These are phyloP conservation scores for Cyberlindnera sargentensis DNA, from an alignment of 805 yeast species.

Conservation along the genomic window DNA sequence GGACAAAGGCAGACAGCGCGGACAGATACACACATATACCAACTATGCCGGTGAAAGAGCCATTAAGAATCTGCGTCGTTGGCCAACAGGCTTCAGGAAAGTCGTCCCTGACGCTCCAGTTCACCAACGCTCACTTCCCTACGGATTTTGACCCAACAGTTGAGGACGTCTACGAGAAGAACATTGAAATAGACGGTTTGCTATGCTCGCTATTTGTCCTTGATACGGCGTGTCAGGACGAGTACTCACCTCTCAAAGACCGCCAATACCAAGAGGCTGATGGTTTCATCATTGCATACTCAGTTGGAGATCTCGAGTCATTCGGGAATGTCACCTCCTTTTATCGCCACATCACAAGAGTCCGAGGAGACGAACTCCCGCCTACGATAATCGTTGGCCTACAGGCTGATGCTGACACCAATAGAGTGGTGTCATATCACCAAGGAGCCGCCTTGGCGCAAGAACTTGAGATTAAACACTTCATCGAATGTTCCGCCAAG, in stretches of 20 bases:
- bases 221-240: slow-evolving; percentile 80
- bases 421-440: slow-evolving; percentile 9
- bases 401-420: slow-evolving; percentile 6
- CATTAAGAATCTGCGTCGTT: slow-evolving; percentile 33
- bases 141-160: slow-evolving; percentile 63
- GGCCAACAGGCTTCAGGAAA: slow-evolving; percentile 71
- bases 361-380: slow-evolving; percentile 9
- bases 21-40: no score
- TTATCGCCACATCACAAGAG: slow-evolving; percentile 16
- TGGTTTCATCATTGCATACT: slow-evolving; percentile 16
- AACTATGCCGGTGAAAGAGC: not conserved
- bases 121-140: slow-evolving; percentile 55
- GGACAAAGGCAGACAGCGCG: no score
- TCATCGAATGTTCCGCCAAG: slow-evolving; percentile 18
- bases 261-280: slow-evolving; percentile 22
- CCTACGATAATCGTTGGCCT: slow-evolving; percentile 18
- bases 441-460: slow-evolving; percentile 13
- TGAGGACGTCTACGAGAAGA: slow-evolving; percentile 58
- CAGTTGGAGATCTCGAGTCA: slow-evolving; percentile 10
- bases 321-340: slow-evolving; percentile 7
- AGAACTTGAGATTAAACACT: slow-evolving; percentile 10
- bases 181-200: slow-evolving; percentile 46
- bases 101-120: slow-evolving; percentile 56
- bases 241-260: slow-evolving; percentile 64
- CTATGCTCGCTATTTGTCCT: slow-evolving; percentile 49